Evolutionary conservation across 345 rosid genomes (phyloP), one percentile per base, ranked within the genome.

Genomic region (Litchi chinensis): DNA sequence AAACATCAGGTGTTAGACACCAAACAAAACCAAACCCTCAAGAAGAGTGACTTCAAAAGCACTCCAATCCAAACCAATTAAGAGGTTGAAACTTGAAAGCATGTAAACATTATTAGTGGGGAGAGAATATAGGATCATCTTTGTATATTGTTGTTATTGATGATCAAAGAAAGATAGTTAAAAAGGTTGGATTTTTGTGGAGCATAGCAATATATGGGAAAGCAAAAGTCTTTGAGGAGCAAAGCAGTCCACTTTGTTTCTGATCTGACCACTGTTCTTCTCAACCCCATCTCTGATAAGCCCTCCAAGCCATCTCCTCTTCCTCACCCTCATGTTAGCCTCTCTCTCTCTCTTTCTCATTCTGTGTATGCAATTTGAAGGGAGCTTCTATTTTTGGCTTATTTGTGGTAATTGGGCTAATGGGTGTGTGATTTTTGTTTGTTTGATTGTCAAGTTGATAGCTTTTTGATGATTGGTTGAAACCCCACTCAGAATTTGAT

Each of bases 191-290:
- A 60, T 59, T 40, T 59, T 40, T 62, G 19, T 41, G 52, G 57
- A 32, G 37, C 37, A 32, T 32, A 32, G 37, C 37, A 32, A 32
- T 32, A 32, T 10, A 93, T 93, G 98, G 91, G 90, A 18, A 89
- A 86, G 74, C 93, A 88, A 72, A 86, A 80, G 87, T 93, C 95
- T 13, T 76, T 95, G 75, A 89, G 90, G 89, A 92, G 94, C 86
- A 95, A 91, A 90, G 98, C 98, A 56, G 97, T 91, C 46, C 90
- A 93, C 89, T 92, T 96, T 48, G 98, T 96, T 72, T 82, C 98
- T 88, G 97, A 92, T 90, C 88, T 95, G 81, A 92, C 99, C 91
- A 88, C 97, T 79, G 97, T 86, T 73, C 83, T 96, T 75, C 96
- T 96, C 80, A 96, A 94, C 84, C 99, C 99, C 44, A 90, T 96